Evolutionary conservation across 106 monocot genomes (phyloP).

Genomic region (Allium fistulosum): DNA sequence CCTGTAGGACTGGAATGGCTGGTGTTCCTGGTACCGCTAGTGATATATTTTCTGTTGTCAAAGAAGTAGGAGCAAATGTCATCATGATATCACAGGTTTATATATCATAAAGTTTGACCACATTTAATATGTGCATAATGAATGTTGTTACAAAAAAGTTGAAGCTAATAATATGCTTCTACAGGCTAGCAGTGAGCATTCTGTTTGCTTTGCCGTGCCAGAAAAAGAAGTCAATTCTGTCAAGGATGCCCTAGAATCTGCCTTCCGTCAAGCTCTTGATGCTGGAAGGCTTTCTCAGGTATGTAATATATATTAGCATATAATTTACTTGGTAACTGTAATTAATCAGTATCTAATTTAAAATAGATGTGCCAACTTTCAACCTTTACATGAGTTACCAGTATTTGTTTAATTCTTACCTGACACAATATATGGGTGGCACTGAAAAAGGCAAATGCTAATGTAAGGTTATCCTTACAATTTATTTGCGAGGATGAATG

Average conservation of each 20-base stretch:
- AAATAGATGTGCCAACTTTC: no score
- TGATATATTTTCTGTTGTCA: slow-evolving; percentile 86
- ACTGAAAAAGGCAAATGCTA: no score
- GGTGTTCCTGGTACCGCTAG: slow-evolving; percentile 99
- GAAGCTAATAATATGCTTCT: slow-evolving; percentile 11
- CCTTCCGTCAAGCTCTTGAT: slow-evolving; percentile 75
- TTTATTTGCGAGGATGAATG: no score
- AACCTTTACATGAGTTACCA: no score
- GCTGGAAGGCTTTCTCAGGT: slow-evolving; percentile 96
- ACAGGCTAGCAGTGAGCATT: slow-evolving; percentile 98
- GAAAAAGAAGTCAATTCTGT: slow-evolving; percentile 77
- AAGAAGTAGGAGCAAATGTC: slow-evolving; percentile 99
- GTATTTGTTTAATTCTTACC: no score
- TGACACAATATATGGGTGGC: no score
- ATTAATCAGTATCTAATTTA: no score
- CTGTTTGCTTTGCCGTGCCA: slow-evolving; percentile 95
- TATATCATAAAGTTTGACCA: background rate
- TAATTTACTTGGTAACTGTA: no score
- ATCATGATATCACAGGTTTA: slow-evolving; percentile 99
- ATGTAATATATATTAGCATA: background rate
- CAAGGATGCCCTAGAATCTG: slow-evolving; percentile 40
- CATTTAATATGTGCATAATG: background rate
- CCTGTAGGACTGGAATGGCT: slow-evolving; percentile 93
- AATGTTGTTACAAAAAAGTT: background rate
- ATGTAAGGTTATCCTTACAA: no score